Evolutionary conservation across 805 yeast species (phyloP), one percentile per base, ranked within the genome.

Genomic region (Starmera caribaea): DNA sequence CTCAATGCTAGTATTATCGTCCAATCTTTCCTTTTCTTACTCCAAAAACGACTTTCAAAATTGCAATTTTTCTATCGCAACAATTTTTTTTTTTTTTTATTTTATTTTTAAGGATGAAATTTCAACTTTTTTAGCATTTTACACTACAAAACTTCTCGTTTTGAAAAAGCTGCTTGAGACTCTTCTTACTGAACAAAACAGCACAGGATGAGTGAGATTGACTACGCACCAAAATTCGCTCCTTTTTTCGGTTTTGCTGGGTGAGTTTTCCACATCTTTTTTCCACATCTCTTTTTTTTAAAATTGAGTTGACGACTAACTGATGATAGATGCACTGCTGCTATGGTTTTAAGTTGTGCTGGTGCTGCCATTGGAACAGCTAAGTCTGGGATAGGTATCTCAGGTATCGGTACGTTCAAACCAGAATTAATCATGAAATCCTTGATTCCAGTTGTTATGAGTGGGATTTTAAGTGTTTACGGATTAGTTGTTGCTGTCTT

Each of bases 361-460:
- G 99, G 99, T 46, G 97, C 99, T 5, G 97, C 97, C 45, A 81
- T 88, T 50, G 99, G 98, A 42, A 90, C 97, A 3, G 97, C 97
- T 45, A 92, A 92, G 64, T 84, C 96, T 35, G 99, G 99, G 43
- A 81, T 92, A 47, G 99, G 99, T 73, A 92, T 92, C 53, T 69
- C 97, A 28, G 99, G 97, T 71, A 88, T 92, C 49, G 97, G 97
- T 70, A 83, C 96, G 36, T 92, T 90, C 68, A 84, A 85, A 59
- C 99, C 99, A 11, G 98, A 92, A 56, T 70, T 92, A 55, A 88
- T 92, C 55, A 92, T 92, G 97, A 85, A 82, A 62, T 82, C 92
- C 8, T 70, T 92, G 38, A 89, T 92, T 51, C 99, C 99, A 14
- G 99, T 92, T 36, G 96, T 92, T 48, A 88, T 92, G 95, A 79